phyloP scores from a whole-genome alignment of 2,329 filamentous ascomycete genomes.

The Xylariales sp. region DNA sequence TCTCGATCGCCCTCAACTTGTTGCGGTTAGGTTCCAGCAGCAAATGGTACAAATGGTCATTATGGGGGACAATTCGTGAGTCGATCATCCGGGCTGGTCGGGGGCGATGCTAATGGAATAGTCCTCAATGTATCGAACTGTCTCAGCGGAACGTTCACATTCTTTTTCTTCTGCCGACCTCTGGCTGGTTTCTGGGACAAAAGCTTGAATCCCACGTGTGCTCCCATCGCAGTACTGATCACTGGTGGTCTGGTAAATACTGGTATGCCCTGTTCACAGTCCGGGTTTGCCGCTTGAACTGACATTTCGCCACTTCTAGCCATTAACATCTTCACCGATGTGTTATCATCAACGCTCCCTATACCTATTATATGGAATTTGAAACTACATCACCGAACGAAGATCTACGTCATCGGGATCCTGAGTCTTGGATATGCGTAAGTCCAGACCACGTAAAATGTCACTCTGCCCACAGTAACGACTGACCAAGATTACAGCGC shows the following conservation, averaged over 20 bases:
- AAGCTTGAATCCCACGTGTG: neutral
- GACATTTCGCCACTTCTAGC: neutral
- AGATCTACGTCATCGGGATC: neutral
- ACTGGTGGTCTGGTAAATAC: neutral
- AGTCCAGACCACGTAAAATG: neutral
- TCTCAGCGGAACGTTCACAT: neutral
- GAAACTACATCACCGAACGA: neutral
- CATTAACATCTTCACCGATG: slow-evolving; percentile 2
- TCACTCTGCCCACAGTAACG: neutral
- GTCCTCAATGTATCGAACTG: neutral
- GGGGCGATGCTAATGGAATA: neutral
- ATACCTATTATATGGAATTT: slow-evolving; percentile 3
- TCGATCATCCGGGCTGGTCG: neutral
- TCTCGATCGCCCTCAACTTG: neutral
- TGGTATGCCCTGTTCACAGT: neutral
- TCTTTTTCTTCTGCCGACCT: neutral
- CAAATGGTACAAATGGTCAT: neutral
- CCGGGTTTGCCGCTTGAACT: neutral
- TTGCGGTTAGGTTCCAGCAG: neutral
- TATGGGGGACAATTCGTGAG: neutral
- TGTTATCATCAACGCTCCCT: neutral
- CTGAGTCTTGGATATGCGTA: slow-evolving; percentile 1
- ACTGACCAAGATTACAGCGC: neutral
- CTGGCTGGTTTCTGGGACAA: neutral
- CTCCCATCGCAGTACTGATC: neutral